These are phyloP conservation scores for Albugo candida DNA, from an alignment of 352 stramenopile genomes.

Conservation along the genomic window DNA sequence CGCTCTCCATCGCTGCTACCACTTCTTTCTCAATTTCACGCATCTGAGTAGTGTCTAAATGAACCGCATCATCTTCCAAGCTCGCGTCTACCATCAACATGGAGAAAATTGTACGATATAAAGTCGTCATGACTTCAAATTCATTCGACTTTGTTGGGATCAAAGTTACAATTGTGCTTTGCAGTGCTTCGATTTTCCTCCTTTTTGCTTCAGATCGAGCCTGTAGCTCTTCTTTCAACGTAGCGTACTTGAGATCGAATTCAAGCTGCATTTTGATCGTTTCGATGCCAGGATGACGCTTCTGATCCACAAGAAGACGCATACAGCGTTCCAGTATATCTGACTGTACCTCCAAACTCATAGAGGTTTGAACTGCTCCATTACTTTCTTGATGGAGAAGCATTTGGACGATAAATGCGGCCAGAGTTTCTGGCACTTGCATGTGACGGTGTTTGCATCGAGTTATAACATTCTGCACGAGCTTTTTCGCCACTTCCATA, in stretches of 20 bases:
- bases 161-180: conserved; percentile 58
- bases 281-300: conserved; percentile 67
- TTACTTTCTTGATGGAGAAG: conserved; percentile 40
- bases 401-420: conserved; percentile 62
- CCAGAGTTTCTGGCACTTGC: conserved; percentile 73
- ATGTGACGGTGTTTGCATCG: conserved; percentile 54
- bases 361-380: conserved; percentile 42
- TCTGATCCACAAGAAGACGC: conserved; percentile 31
- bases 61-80: conserved; percentile 15
- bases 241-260: conserved; percentile 84
- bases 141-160: conserved; percentile 57
- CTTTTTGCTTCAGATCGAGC: conserved; percentile 29
- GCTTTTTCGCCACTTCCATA: conserved; percentile 15
- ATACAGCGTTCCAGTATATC: conserved; percentile 65
- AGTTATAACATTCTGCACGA: conserved; percentile 53
- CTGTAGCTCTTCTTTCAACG: conserved; percentile 52
- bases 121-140: conserved; percentile 77
- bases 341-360: conserved; percentile 48
- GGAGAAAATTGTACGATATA: conserved; percentile 83
- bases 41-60: conserved; percentile 3
- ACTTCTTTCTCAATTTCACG: conserved; percentile 70
- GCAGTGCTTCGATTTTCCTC: conserved; percentile 35
- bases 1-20: conserved; percentile 81
- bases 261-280: conserved; percentile 92
- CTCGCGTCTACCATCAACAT: conserved; percentile 50